phyloP scores from a whole-genome alignment of 176 grass and related monocot species.

The Cenchrus americanus region DNA sequence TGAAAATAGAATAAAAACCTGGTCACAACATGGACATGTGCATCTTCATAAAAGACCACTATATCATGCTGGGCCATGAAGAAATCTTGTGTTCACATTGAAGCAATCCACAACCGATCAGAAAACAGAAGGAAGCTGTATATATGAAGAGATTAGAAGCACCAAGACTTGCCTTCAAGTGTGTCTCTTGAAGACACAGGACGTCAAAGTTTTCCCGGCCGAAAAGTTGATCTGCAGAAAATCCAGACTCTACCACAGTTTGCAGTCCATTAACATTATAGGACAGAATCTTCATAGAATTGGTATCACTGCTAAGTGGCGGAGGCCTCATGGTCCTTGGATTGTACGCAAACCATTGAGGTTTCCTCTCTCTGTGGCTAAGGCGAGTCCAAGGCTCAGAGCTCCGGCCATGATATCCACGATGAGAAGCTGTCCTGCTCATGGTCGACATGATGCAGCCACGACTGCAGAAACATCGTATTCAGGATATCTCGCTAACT shows the following conservation, averaged over 20 bases:
- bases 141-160: background rate
- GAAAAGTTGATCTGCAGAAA: slow-evolving; percentile 55
- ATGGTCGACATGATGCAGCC: background rate
- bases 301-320: slow-evolving; percentile 57
- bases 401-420: background rate
- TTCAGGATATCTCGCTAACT: background rate
- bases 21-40: background rate
- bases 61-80: background rate
- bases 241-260: slow-evolving; percentile 48
- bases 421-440: slow-evolving; percentile 28
- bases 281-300: slow-evolving; percentile 76
- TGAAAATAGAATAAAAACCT: slow-evolving; percentile 34
- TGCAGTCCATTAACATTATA: slow-evolving; percentile 88
- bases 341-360: slow-evolving; percentile 77
- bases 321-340: slow-evolving; percentile 78
- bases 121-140: background rate
- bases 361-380: slow-evolving; percentile 59
- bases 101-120: slow-evolving; percentile 11
- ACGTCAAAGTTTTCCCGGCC: slow-evolving; percentile 87
- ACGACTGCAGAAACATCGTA: slow-evolving; percentile 23
- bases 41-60: slow-evolving; percentile 9
- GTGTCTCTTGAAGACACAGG: slow-evolving; percentile 89
- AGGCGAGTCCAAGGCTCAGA: slow-evolving; percentile 75
- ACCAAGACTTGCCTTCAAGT: slow-evolving; percentile 68
- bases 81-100: background rate